phyloP scores from a whole-genome alignment of 306 rosid genomes.

The Crotalaria pallida region DNA sequence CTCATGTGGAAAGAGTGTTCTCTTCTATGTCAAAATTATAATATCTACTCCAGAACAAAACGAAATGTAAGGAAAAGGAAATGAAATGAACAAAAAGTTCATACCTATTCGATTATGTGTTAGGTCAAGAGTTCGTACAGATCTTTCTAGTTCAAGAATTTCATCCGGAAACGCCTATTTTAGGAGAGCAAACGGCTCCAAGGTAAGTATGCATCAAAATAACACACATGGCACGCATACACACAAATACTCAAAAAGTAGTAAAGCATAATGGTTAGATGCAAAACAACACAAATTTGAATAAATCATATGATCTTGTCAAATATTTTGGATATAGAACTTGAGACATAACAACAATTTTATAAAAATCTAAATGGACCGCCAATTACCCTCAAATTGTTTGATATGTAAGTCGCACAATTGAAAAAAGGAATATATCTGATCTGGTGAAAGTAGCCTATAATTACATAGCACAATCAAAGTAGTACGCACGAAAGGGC shows the following conservation, averaged over 20 bases:
- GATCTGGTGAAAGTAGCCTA: neutral
- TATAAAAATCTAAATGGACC: neutral
- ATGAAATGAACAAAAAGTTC: conserved; percentile 10
- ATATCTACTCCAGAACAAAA: neutral
- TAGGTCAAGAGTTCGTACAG: conserved; percentile 84
- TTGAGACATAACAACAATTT: neutral
- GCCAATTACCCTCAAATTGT: neutral
- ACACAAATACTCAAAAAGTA: neutral
- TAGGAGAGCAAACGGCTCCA: neutral
- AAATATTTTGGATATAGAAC: neutral
- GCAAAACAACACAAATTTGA: conserved; percentile 8
- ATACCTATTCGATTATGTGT: conserved; percentile 78
- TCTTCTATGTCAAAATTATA: neutral
- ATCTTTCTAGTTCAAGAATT: conserved; percentile 67
- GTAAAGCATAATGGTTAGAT: neutral
- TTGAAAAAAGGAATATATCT: neutral
- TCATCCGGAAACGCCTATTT: conserved; percentile 78
- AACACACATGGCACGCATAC: neutral
- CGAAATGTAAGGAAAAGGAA: neutral
- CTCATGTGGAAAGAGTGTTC: conserved; percentile 1
- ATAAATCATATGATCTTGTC: neutral
- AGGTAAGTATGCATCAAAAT: conserved; percentile 1
- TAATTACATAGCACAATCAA: neutral
- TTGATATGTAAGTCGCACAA: neutral
- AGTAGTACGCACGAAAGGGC: neutral